Conservation (phyloP, 2,329 filamentous ascomycete species). For the Aspergillus nomiae region DNA sequence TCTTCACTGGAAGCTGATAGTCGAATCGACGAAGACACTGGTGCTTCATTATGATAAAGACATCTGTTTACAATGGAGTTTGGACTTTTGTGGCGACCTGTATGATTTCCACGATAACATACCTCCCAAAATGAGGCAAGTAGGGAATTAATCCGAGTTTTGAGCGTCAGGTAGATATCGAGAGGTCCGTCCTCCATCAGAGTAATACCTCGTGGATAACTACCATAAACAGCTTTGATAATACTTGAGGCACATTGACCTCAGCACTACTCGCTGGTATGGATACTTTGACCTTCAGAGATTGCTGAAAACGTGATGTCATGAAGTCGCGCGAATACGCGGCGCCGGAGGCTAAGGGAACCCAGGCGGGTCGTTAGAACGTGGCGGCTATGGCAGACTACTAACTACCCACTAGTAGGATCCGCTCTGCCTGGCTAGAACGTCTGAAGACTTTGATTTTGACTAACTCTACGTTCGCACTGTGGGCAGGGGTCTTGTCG, state of each 20-base stretch:
- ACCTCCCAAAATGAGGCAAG: neutral
- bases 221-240: neutral
- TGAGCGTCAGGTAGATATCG: neutral
- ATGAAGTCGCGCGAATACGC: neutral
- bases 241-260: neutral
- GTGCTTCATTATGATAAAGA: rapidly evolving
- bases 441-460: neutral
- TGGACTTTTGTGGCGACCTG: neutral
- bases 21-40: too few relatives aligned
- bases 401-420: neutral
- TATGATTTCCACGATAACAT: neutral
- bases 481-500: neutral
- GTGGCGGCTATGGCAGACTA: neutral
- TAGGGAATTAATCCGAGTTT: neutral
- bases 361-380: neutral
- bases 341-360: neutral
- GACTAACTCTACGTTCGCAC: neutral
- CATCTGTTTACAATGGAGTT: neutral
- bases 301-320: neutral
- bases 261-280: too few relatives aligned
- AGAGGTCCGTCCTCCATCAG: neutral
- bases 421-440: neutral
- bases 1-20: neutral
- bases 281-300: neutral
- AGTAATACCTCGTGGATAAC: neutral